A percentile compares a stretch with the other conserved stretches of the same genome.
Evolutionary conservation across 202 grass and related monocot genomes (phyloP).

Genomic region (Carex sylvatica): DNA sequence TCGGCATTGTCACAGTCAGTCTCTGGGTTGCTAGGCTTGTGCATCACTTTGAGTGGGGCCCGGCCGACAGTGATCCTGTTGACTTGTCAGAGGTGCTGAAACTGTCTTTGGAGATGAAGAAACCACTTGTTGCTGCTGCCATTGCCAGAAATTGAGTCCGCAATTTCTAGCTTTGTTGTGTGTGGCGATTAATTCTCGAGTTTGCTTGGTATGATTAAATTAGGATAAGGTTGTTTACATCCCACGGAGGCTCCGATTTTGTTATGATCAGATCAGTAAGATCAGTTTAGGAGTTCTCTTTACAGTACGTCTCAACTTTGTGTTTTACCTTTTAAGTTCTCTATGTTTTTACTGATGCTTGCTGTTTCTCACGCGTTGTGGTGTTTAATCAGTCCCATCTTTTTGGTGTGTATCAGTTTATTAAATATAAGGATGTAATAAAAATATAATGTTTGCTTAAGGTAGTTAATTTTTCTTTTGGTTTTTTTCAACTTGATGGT

Average conservation of each 20-base stretch:
- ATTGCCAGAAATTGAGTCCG: background rate
- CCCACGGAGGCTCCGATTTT: constrained; percentile 12
- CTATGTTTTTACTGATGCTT: background rate
- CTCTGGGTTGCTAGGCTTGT: constrained; percentile 63
- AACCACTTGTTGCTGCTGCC: constrained; percentile 52
- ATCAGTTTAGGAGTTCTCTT: constrained; percentile 9
- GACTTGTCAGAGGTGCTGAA: constrained; percentile 69
- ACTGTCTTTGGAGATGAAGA: constrained; percentile 73
- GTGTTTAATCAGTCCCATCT: too few relatives aligned
- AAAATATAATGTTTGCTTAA: background rate
- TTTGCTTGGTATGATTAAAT: background rate
- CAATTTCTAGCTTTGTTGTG: background rate
- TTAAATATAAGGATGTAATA: background rate
- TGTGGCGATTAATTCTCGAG: background rate
- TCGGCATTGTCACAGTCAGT: constrained; percentile 51
- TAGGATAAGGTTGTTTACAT: background rate
- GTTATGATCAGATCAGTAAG: background rate
- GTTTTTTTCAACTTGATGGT: too few relatives aligned
- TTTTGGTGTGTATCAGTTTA: too few relatives aligned
- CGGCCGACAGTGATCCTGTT: constrained; percentile 12
- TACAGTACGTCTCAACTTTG: background rate
- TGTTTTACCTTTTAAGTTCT: background rate
- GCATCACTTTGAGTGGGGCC: constrained; percentile 49
- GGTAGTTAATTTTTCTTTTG: background rate
- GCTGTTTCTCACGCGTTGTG: too few relatives aligned